Conservation (phyloP, 176 grass and related monocot genomes). For the Guadua angustifolia region DNA sequence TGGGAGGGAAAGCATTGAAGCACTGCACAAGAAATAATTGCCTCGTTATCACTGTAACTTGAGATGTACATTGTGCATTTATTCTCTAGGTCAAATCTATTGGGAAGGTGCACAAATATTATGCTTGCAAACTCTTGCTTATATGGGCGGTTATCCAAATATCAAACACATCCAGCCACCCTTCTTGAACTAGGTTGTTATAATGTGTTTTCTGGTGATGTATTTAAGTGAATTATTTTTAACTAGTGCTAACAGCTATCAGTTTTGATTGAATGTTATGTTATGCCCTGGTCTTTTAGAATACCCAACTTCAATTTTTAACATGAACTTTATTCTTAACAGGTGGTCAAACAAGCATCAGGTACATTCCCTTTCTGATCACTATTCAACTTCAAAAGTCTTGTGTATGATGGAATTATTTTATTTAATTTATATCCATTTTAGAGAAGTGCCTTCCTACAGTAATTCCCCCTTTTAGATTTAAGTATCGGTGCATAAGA, state of each 20-base stretch:
- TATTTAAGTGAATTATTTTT: constrained; percentile 21
- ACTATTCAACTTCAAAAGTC: background rate
- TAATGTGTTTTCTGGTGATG: background rate
- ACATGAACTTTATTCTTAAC: constrained; percentile 58
- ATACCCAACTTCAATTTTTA: constrained; percentile 30
- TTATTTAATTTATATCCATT: constrained; percentile 11
- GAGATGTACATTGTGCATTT: background rate
- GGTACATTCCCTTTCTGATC: constrained; percentile 54
- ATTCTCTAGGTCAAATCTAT: background rate
- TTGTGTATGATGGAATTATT: background rate
- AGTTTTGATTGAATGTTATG: background rate
- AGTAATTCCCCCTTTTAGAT: background rate
- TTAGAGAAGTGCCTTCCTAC: background rate
- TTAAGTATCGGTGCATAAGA: constrained; percentile 11
- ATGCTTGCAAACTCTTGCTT: background rate
- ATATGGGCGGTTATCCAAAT: background rate
- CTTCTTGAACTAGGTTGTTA: background rate
- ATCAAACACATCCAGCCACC: background rate
- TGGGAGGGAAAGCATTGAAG: too few species aligned
- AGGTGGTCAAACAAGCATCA: constrained; percentile 99
- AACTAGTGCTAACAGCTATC: background rate
- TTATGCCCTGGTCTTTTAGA: constrained; percentile 9
- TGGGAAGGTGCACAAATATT: background rate
- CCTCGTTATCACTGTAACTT: background rate
- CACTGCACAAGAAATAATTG: background rate